Evolutionary conservation across 805 yeast genomes (phyloP).

Genomic region (Jamesozyma gamospora): DNA sequence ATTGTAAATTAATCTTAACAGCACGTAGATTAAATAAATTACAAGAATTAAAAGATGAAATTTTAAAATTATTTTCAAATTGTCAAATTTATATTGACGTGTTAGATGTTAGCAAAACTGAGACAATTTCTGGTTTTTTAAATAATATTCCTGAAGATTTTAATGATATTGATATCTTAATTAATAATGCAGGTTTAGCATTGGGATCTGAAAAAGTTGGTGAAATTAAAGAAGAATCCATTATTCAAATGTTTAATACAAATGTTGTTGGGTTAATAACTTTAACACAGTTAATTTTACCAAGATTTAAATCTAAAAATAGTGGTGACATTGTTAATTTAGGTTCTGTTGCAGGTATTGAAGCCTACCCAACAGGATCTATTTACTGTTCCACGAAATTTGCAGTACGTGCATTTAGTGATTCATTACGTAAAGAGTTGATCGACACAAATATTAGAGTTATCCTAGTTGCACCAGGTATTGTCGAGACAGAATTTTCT

Average conservation of each 20-base stretch:
- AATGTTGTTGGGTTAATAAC: constrained; percentile 81
- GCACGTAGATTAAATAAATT: constrained; percentile 70
- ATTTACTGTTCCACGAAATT: constrained; percentile 71
- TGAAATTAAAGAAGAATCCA: constrained; percentile 49
- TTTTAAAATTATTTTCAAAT: constrained; percentile 38
- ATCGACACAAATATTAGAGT: constrained; percentile 60
- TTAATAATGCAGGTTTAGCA: constrained; percentile 76
- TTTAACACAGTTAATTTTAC: constrained; percentile 70
- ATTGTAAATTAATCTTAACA: constrained; percentile 58
- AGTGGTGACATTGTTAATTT: constrained; percentile 64
- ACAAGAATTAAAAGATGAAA: constrained; percentile 37
- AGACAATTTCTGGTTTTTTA: constrained; percentile 43
- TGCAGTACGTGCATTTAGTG: constrained; percentile 61
- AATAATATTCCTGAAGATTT: constrained; percentile 47
- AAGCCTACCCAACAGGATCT: constrained; percentile 70
- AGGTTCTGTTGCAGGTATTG: constrained; percentile 74
- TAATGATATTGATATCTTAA: constrained; percentile 52
- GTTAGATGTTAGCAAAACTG: constrained; percentile 50
- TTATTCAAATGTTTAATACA: constrained; percentile 69
- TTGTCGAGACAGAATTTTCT: constrained; percentile 60
- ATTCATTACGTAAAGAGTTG: constrained; percentile 64
- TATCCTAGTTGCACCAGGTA: constrained; percentile 59
- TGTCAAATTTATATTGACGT: constrained; percentile 37
- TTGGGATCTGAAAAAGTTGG: constrained; percentile 74
- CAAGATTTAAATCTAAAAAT: constrained; percentile 59